Evolutionary conservation across 768 basidiomycete genomes (phyloP).

Genomic region (Mycena latifolia): DNA sequence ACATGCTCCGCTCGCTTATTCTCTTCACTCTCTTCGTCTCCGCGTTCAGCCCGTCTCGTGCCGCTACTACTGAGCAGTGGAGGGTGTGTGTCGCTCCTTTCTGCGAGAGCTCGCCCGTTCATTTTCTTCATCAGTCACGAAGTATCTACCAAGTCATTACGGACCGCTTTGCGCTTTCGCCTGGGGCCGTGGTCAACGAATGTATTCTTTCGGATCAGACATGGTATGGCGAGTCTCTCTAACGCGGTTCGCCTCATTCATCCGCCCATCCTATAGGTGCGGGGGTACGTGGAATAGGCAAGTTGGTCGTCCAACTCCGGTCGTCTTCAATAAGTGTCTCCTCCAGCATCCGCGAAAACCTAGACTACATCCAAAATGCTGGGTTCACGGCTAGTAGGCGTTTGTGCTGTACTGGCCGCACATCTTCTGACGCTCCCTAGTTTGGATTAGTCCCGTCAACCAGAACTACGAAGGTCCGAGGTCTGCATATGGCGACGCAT

Average conservation of each 20-base stretch:
- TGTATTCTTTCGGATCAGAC: slow-evolving; percentile 74
- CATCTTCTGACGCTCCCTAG: slow-evolving; percentile 44
- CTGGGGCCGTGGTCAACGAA: slow-evolving; percentile 59
- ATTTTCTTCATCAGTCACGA: slow-evolving; percentile 47
- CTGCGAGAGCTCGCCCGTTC: too few relatives aligned
- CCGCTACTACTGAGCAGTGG: slow-evolving; percentile 82
- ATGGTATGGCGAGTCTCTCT: slow-evolving; percentile 50
- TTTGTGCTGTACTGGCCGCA: slow-evolving; percentile 7
- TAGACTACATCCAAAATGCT: slow-evolving; percentile 89
- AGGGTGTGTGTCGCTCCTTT: slow-evolving; percentile 45
- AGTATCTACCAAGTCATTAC: slow-evolving; percentile 87
- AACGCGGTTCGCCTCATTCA: background rate
- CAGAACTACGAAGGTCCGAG: slow-evolving; percentile 81
- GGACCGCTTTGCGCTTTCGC: slow-evolving; percentile 81
- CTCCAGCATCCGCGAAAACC: slow-evolving; percentile 74
- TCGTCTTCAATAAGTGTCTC: background rate
- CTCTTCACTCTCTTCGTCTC: slow-evolving; percentile 41
- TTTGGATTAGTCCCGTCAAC: slow-evolving; percentile 88
- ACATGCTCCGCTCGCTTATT: slow-evolving; percentile 41
- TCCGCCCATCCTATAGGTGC: slow-evolving; percentile 53
- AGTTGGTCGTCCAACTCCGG: slow-evolving; percentile 38
- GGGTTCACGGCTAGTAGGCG: slow-evolving; percentile 80
- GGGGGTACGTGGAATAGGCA: slow-evolving; percentile 87
- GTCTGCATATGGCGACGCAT: slow-evolving; percentile 83
- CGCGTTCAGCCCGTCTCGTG: slow-evolving; percentile 49